A percentile compares a stretch with the other conserved stretches of the same genome.
phyloP scores from a whole-genome alignment of 2,329 filamentous ascomycete species.

The Arthrobotrys entomopaga region DNA sequence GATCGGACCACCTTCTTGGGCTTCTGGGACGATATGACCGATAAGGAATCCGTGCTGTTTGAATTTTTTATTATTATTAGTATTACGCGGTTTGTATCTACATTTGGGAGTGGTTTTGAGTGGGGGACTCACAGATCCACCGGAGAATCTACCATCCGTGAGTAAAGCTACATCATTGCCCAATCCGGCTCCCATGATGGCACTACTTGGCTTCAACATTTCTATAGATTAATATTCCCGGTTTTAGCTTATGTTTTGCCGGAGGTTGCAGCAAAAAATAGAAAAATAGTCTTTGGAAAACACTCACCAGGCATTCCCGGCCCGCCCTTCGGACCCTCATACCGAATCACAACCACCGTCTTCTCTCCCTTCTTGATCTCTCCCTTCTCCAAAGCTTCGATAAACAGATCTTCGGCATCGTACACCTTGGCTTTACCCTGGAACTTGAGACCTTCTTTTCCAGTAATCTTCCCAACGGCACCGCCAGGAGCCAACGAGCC shows the following conservation, averaged over 20 bases:
- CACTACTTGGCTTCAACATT: conserved; percentile 77
- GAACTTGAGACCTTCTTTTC: conserved; percentile 76
- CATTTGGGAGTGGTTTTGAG: neutral
- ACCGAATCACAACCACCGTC: conserved; percentile 79
- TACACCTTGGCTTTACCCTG: conserved; percentile 76
- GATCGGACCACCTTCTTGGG: conserved; percentile 71
- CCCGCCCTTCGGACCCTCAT: conserved; percentile 77
- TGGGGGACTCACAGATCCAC: conserved; percentile 63
- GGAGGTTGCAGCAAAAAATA: neutral
- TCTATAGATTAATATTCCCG: conserved; percentile 65
- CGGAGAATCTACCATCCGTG: conserved; percentile 74
- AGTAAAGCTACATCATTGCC: conserved; percentile 76
- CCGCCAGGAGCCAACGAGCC: conserved; percentile 76
- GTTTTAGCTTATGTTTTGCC: conserved; percentile 8
- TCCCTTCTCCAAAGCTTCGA: conserved; percentile 72
- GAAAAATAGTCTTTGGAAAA: neutral
- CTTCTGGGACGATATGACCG: conserved; percentile 72
- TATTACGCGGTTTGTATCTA: neutral
- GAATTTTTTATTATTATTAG: neutral
- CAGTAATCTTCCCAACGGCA: conserved; percentile 79
- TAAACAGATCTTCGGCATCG: conserved; percentile 76
- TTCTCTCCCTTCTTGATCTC: conserved; percentile 80
- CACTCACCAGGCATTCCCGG: conserved; percentile 72
- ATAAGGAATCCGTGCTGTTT: conserved; percentile 70
- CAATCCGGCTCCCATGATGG: conserved; percentile 78